Conservation (phyloP, 371 early-diverging fungal genomes). For the Lichtheimia ornata region DNA sequence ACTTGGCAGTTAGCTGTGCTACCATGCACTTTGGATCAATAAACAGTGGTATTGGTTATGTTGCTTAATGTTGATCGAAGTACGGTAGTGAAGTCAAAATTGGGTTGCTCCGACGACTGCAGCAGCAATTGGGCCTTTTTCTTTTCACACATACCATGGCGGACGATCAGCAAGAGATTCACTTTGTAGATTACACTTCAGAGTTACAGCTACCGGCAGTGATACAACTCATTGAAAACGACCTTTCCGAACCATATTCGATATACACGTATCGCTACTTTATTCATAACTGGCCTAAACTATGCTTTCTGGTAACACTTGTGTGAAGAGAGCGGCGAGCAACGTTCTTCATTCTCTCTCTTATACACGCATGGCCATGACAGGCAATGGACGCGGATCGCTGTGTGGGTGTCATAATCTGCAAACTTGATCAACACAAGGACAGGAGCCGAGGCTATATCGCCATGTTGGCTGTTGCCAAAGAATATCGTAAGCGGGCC, state of each 20-base stretch:
- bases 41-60: too few species aligned
- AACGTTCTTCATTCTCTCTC: background rate
- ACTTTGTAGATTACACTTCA: constrained; percentile 60
- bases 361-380: background rate
- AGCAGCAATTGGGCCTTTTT: background rate
- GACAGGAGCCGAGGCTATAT: constrained; percentile 87
- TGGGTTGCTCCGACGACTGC: too few species aligned
- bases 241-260: constrained; percentile 95
- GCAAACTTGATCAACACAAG: constrained; percentile 83
- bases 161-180: constrained; percentile 20
- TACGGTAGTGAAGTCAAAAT: too few species aligned
- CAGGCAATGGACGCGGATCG: constrained; percentile 65
- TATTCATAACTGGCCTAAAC: constrained; percentile 85
- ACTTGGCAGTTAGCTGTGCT: too few species aligned
- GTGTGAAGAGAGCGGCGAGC: constrained; percentile 8
- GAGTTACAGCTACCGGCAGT: constrained; percentile 77
- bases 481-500: constrained; percentile 73
- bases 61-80: too few species aligned
- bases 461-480: constrained; percentile 93
- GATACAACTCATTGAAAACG: constrained; percentile 81
- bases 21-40: too few species aligned
- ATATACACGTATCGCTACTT: constrained; percentile 98
- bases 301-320: constrained; percentile 73
- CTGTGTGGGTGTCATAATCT: constrained; percentile 87
- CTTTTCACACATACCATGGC: background rate